phyloP scores from a whole-genome alignment of 192 early-diverging fungal genomes.

The Helicostylum pulchrum region DNA sequence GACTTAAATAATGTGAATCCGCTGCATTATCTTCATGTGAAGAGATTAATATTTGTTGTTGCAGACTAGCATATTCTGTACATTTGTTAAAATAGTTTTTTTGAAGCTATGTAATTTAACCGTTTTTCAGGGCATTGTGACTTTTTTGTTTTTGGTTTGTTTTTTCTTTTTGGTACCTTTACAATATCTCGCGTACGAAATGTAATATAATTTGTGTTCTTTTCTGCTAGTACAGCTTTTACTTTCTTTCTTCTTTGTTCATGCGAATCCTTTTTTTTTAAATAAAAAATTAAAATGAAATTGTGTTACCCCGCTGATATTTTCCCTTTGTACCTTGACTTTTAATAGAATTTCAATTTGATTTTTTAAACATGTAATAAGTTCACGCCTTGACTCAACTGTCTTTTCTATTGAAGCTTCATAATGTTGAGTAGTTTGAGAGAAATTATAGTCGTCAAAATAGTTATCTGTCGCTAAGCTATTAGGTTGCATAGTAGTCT shows the following conservation, averaged over 20 bases:
- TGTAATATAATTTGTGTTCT: slow-evolving; percentile 5
- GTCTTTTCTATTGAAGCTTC: slow-evolving; percentile 10
- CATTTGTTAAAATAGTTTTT: slow-evolving; percentile 17
- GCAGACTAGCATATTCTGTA: slow-evolving; percentile 1
- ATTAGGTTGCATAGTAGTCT: neutral
- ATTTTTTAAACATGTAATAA: slow-evolving; percentile 2
- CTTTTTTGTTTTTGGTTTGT: too few relatives aligned
- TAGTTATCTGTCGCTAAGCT: neutral
- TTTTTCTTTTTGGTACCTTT: slow-evolving; percentile 5
- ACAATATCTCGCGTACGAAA: slow-evolving; percentile 17
- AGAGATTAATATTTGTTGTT: slow-evolving; percentile 8
- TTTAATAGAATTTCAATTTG: slow-evolving; percentile 12
- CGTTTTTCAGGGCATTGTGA: neutral
- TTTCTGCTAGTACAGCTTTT: slow-evolving; percentile 10
- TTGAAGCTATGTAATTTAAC: slow-evolving; percentile 2
- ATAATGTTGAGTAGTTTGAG: neutral
- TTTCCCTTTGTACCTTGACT: slow-evolving; percentile 6
- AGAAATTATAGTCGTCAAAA: neutral
- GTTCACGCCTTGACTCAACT: neutral
- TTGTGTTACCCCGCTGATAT: neutral
- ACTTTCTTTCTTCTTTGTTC: slow-evolving; percentile 18
- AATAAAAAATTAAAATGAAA: neutral
- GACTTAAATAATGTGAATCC: neutral
- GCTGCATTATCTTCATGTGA: neutral
- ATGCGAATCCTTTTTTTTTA: slow-evolving; percentile 3